Base-by-base conservation (phyloP, 129 eudicot genomes). In the Saussurea involucrata region DNA sequence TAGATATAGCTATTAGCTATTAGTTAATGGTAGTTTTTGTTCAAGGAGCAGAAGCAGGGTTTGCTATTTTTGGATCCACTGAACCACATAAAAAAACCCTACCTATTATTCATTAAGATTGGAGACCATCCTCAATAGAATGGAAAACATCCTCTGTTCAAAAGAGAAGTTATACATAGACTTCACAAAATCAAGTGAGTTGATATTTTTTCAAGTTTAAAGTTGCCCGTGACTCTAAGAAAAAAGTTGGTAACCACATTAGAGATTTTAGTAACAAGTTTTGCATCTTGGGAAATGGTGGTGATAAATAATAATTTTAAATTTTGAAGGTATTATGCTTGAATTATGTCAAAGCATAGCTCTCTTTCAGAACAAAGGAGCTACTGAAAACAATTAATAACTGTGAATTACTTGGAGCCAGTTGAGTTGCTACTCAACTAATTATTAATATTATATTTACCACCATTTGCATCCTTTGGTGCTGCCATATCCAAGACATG, bases 11-110 rank as follows among this genome's bases (percentile, higher is more conserved):
- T 46, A n/a, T 75, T 64, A 64, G 70, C 15, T 63, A 8, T 61
- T 74, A 37, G 61, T 9, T 64, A 4, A 40, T 24, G 8, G 36
- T 66, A 49, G 18, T 28, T 37, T 69, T 36, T 63, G 61, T 24
- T 2, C 40, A n/a, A 40, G 44, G 32, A 69, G 73, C 57, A 69
- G 29, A 69, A 69, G 18, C 53, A 77, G 69, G 55, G 74, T 21
- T 28, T 25, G 71, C 28, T 75, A 61, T 36, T 63, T 25, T n/a
- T n/a, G 36, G 71, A 75, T 63, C 70, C 4, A 63, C 4, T 75
- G 70, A 73, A 55, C 5, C 21, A 55, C 68, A 20, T 18, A 22
- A 57, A 11, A 29, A 0, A 5, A 27, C 29, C 29, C 27, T 25
- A 8, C 20, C 17, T 69, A 3, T 36, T 5, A 21, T 37, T 9